phyloP scores from a whole-genome alignment of 805 yeast genomes.

The Yamadazyma sp. region DNA sequence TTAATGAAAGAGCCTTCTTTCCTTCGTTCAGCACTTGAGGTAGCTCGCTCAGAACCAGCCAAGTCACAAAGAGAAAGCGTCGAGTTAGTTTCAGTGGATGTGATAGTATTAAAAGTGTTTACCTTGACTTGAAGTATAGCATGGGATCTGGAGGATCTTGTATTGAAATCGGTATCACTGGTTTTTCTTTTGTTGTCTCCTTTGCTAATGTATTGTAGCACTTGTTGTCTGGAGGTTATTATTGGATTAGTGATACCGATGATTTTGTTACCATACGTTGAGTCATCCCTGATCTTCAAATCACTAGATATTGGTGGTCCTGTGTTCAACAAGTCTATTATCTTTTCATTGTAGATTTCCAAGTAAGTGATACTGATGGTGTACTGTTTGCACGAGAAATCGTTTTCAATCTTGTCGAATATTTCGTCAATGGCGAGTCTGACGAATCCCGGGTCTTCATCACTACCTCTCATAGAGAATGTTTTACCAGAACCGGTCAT shows the following conservation, averaged over 20 bases:
- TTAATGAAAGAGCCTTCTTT: slow-evolving; percentile 94
- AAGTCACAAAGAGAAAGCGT: slow-evolving; percentile 87
- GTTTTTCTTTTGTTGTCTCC: slow-evolving; percentile 81
- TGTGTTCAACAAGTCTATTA: slow-evolving; percentile 65
- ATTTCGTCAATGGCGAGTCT: slow-evolving; percentile 63
- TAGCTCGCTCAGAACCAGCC: slow-evolving; percentile 94
- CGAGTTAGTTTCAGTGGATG: slow-evolving; percentile 46
- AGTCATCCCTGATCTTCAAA: slow-evolving; percentile 76
- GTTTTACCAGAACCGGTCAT: slow-evolving; percentile 96
- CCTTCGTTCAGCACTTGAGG: slow-evolving; percentile 71
- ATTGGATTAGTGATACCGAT: slow-evolving; percentile 67
- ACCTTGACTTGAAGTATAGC: slow-evolving; percentile 77
- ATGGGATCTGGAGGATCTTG: slow-evolving; percentile 87
- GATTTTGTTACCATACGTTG: slow-evolving; percentile 67
- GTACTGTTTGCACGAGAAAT: slow-evolving; percentile 30
- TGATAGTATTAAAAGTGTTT: slow-evolving; percentile 39
- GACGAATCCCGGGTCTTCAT: slow-evolving; percentile 66
- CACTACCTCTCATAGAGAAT: slow-evolving; percentile 76
- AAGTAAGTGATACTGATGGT: slow-evolving; percentile 66
- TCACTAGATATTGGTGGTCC: slow-evolving; percentile 41
- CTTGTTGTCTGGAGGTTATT: slow-evolving; percentile 57
- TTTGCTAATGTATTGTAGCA: slow-evolving; percentile 54
- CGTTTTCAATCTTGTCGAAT: slow-evolving; percentile 46
- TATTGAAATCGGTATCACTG: slow-evolving; percentile 85
- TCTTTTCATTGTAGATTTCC: slow-evolving; percentile 85